Evolutionary conservation across 768 basidiomycete species (phyloP).

Genomic region (Rhodosporidiobolus sp.): DNA sequence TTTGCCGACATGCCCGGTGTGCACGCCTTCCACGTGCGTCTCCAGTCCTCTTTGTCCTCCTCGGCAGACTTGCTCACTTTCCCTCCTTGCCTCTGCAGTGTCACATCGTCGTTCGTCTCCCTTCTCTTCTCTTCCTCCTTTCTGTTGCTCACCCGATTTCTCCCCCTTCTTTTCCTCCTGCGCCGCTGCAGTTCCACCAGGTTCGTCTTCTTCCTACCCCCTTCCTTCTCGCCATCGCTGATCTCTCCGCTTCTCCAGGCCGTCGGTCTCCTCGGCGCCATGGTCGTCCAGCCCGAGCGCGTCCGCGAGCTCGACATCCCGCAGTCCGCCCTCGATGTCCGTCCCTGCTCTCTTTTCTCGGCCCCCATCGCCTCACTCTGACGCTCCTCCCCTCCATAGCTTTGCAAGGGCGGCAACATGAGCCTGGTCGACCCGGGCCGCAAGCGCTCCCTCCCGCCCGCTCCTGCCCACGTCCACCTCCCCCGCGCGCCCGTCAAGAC

Average conservation of each 20-base stretch:
- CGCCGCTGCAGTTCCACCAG: too few species aligned
- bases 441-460: not conserved
- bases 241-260: slow-evolving; percentile 3
- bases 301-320: not conserved
- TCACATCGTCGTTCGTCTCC: not conserved
- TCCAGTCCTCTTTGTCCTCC: not conserved
- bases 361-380: not conserved
- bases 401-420: slow-evolving; percentile 2
- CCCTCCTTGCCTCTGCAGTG: not conserved
- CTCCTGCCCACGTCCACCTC: not conserved
- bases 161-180: not conserved
- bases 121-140: not conserved
- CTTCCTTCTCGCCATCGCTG: not conserved
- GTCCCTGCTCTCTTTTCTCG: not conserved
- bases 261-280: slow-evolving; percentile 11
- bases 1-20: slow-evolving; percentile 9
- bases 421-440: slow-evolving; percentile 10
- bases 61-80: not conserved
- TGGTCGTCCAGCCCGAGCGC: slow-evolving; percentile 7
- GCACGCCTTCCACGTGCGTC: not conserved
- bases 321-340: not conserved
- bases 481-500: not conserved
- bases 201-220: not conserved
- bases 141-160: not conserved
- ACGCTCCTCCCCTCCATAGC: not conserved